Percentiles rank a stretch among this genome's conserved stretches.
phyloP scores from a whole-genome alignment of 1,284 basidiomycete species.

The Boletus holoroseus region DNA sequence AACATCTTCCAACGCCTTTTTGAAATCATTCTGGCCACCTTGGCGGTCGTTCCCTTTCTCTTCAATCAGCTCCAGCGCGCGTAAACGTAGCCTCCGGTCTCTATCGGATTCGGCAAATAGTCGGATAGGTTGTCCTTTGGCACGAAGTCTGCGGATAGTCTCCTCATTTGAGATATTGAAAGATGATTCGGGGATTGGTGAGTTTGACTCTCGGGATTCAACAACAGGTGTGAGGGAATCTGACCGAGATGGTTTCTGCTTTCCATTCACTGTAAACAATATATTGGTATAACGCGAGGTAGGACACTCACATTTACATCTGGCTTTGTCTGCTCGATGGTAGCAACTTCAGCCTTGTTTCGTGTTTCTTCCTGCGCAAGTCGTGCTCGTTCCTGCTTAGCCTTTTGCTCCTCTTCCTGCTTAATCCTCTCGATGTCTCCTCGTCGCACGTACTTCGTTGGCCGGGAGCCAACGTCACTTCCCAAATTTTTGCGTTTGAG shows the following conservation, averaged over 20 bases:
- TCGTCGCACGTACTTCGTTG: slow-evolving; percentile 81
- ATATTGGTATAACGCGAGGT: slow-evolving; percentile 19
- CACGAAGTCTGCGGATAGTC: slow-evolving; percentile 80
- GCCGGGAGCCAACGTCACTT: slow-evolving; percentile 40
- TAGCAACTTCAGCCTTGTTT: slow-evolving; percentile 24
- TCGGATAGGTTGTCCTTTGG: slow-evolving; percentile 90
- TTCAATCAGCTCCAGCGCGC: slow-evolving; percentile 92
- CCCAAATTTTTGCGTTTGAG: slow-evolving; percentile 74
- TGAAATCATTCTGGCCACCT: slow-evolving; percentile 90
- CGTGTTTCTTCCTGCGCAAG: slow-evolving; percentile 34
- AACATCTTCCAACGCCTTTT: slow-evolving; percentile 87
- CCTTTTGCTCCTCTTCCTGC: slow-evolving; percentile 57
- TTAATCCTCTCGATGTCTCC: slow-evolving; percentile 75
- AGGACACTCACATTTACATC: slow-evolving; percentile 41
- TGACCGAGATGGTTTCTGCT: slow-evolving; percentile 42
- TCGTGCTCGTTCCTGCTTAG: slow-evolving; percentile 44
- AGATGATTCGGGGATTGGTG: slow-evolving; percentile 52
- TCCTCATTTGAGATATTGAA: slow-evolving; percentile 96
- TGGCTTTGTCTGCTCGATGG: slow-evolving; percentile 12
- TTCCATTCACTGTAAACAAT: slow-evolving; percentile 43
- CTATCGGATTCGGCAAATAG: slow-evolving; percentile 95
- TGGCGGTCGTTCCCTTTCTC: slow-evolving; percentile 74
- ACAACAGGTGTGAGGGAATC: slow-evolving; percentile 40
- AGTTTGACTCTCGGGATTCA: slow-evolving; percentile 35
- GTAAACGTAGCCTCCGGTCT: slow-evolving; percentile 82